Percentiles rank a stretch among this genome's conserved stretches.
These are phyloP conservation scores for Dipodascus albidus DNA, from an alignment of 805 yeast species.

Conservation along the genomic window DNA sequence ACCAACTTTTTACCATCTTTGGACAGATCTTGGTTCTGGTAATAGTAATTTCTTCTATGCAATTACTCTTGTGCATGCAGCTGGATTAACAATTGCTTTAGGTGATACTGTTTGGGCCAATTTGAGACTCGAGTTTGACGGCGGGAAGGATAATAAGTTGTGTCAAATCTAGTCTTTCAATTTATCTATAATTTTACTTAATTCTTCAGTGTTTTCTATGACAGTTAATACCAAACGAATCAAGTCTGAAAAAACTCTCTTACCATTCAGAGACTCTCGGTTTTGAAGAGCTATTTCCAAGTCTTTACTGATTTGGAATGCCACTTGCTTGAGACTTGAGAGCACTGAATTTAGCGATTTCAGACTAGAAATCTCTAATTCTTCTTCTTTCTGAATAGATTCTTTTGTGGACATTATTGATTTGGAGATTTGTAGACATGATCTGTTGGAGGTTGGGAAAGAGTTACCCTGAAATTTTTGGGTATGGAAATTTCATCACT, in stretches of 20 bases:
- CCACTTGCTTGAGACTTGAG: conserved; percentile 8
- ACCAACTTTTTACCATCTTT: conserved; percentile 83
- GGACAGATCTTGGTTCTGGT: conserved; percentile 93
- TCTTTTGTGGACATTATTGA: not conserved
- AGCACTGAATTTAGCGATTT: not conserved
- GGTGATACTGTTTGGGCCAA: conserved; percentile 79
- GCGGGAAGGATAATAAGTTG: conserved; percentile 21
- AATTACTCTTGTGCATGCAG: conserved; percentile 68
- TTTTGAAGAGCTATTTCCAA: conserved; percentile 10
- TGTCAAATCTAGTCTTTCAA: not conserved
- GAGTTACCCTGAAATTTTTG: not conserved
- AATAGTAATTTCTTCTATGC: conserved; percentile 96
- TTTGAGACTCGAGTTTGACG: conserved; percentile 54
- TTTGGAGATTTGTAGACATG: not conserved
- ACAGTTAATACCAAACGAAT: conserved; percentile 3
- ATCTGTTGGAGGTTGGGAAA: not conserved
- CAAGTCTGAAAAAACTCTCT: not conserved
- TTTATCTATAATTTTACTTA: not conserved
- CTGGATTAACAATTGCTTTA: conserved; percentile 54
- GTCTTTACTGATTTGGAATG: conserved; percentile 11
- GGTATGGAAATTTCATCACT: not conserved
- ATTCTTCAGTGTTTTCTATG: conserved; percentile 1
- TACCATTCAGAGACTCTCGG: conserved; percentile 9
- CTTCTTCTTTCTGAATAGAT: not conserved
- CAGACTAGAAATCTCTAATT: not conserved